Evolutionary conservation across 2,329 filamentous ascomycete genomes (phyloP), one percentile per base, ranked within the genome.

Genomic region (Penicillium sp.): DNA sequence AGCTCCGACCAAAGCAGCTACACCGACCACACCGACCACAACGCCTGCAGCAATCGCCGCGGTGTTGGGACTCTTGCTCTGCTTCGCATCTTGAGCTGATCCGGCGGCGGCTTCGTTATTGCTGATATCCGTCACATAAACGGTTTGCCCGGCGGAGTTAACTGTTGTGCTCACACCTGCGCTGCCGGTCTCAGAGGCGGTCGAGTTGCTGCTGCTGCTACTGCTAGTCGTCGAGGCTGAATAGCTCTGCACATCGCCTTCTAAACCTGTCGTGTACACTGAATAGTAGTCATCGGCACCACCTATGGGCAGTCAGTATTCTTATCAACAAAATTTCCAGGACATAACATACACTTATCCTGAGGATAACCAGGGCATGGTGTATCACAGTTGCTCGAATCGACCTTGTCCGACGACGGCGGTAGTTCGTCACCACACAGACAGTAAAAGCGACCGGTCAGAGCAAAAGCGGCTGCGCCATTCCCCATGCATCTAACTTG

Each of bases 31-130:
- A 55, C 90, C 92, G 8, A 94, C 89, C 2, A 97, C 92, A 1
- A 91, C 89, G 57, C 93, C 93, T 9, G 87, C 93, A 18, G 89
- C 92, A 63, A 97, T 92, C 47, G 88, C 91, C 37, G 86, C 89
- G n/a, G 85, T 89, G 69, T 88, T 92, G n/a, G 86, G 78, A 8
- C 18, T 64, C 63, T 42, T 47, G 59, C 31, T 53, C 35, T 20
- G 53, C 29, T 40, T 5, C 18, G 44, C 9, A 18, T 51, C 20
- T 29, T 37, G 15, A 8, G 49, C 18, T 15, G 37, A 12, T 3
- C 18, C 47, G 44, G 37, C 47, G 44, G 50, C 41, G 8, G 35
- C 23, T 2, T 49, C 9, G 15, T 31, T 3, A 1, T 72, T 63
- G 60, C 65, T 53, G 57, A 66, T 42, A 51, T 67, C 61, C 54